Base-by-base conservation (phyloP, 2,329 filamentous ascomycete species). In the Penicillium sp. region DNA sequence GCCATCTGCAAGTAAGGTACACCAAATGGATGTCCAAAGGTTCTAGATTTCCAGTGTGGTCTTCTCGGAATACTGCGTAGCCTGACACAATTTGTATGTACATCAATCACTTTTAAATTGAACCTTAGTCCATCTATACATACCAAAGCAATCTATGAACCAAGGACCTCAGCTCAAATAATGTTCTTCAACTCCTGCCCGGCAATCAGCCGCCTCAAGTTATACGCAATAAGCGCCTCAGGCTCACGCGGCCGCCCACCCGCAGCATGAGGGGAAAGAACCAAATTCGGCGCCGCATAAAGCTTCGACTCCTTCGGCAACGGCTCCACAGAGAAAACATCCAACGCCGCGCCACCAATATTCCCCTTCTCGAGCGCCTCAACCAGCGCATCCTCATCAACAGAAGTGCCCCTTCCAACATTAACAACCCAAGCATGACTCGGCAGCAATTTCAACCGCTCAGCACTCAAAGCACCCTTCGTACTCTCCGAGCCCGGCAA, bases 181-280 rank as follows among this genome's bases (percentile, higher is more conserved):
- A 75, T 61, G 60, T 86, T 86, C 72, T 74, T 81, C 62, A 86
- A 58, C 47, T 73, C 62, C 71, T 85, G 81, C 1, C 76, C 76
- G 1, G 82, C 81, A 55, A 82, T 55, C 60, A 84, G 82, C 54
- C 76, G 71, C 55, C 81, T 72, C 67, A 86, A 56, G 57, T 86
- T 86, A 50, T 81, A 75, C 34, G 79, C 77, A 53, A 85, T 82
- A 60, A 86, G 66, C 5, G 47, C 47, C 41, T 58, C 73, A 71
- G 84, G 81, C 66, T 83, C 80, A 4, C 47, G 47, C 8, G 83
- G 83, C 50, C 83, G 65, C 54, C 70, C 58, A 46, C 58, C 58
- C 11, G 58, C 58, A 27, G 58, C 58, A 45, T 60, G 58, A 40
- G 58, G 58, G 14, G 58, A 60, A 16, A 60, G 47, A 4, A 60